These are phyloP conservation scores for Tetrapisispora namnaoensis DNA, from an alignment of 805 yeast genomes.

Conservation along the genomic window DNA sequence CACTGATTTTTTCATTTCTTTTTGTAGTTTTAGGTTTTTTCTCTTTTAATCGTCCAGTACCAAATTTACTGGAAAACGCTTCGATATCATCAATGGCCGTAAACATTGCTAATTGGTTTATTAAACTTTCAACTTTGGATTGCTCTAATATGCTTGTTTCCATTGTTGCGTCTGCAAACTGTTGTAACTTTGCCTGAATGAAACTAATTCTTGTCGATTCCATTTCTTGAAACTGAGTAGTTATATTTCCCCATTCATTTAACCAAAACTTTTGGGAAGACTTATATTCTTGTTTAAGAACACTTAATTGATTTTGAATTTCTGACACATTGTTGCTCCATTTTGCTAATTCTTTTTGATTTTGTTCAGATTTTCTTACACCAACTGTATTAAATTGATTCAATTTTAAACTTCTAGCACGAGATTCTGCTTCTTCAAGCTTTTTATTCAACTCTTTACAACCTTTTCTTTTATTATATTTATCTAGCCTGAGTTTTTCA, in stretches of 20 bases:
- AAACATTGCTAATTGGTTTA: constrained; percentile 16
- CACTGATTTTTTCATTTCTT: not conserved
- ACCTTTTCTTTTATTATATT: constrained; percentile 21
- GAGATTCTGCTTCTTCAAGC: constrained; percentile 17
- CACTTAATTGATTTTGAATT: constrained; percentile 18
- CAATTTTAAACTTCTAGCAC: constrained; percentile 22
- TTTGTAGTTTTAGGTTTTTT: not conserved
- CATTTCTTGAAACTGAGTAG: constrained; percentile 24
- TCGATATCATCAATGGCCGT: constrained; percentile 25
- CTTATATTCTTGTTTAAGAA: constrained; percentile 24
- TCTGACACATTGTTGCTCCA: constrained; percentile 24
- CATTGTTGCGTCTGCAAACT: constrained; percentile 16
- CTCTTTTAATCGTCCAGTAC: constrained; percentile 28
- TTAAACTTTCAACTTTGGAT: constrained; percentile 19
- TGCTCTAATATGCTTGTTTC: constrained; percentile 25
- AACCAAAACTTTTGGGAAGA: constrained; percentile 27
- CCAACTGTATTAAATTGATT: constrained; percentile 27
- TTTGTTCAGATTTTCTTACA: constrained; percentile 16
- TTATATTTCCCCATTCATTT: constrained; percentile 24
- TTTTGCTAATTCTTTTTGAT: constrained; percentile 22
- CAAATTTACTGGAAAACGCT: constrained; percentile 24
- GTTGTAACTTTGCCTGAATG: constrained; percentile 22
- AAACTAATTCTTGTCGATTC: constrained; percentile 23
- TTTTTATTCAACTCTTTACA: constrained; percentile 21
- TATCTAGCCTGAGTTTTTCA: constrained; percentile 23